phyloP scores from a whole-genome alignment of 2,329 filamentous ascomycete genomes.

The Huntiella decipiens region DNA sequence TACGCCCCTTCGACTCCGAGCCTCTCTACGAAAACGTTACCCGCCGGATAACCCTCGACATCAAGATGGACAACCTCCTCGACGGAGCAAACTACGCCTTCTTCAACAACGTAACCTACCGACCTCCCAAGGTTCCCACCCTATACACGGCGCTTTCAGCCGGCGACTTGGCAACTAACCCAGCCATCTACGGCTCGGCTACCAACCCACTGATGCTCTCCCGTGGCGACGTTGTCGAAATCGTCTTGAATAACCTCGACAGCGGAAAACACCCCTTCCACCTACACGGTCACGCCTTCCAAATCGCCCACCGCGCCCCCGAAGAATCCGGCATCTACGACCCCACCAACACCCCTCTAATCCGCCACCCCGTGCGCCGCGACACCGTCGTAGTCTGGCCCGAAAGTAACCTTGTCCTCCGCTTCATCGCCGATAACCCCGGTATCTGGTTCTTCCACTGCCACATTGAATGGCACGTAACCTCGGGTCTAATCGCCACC shows the following conservation, averaged over 20 bases:
- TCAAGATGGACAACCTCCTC: slow-evolving; percentile 41
- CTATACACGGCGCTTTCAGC: slow-evolving; percentile 56
- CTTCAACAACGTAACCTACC: slow-evolving; percentile 64
- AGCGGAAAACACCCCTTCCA: slow-evolving; percentile 56
- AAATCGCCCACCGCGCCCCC: slow-evolving; percentile 40
- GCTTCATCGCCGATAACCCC: slow-evolving; percentile 49
- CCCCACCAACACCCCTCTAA: slow-evolving; percentile 27
- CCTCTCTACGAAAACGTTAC: slow-evolving; percentile 41
- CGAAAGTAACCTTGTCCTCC: slow-evolving; percentile 47
- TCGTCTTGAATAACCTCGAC: slow-evolving; percentile 62
- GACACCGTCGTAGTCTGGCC: slow-evolving; percentile 50
- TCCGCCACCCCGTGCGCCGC: slow-evolving; percentile 40
- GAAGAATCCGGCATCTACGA: slow-evolving; percentile 39
- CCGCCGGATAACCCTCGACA: slow-evolving; percentile 40
- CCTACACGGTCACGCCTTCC: slow-evolving; percentile 60
- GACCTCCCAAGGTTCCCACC: slow-evolving; percentile 54
- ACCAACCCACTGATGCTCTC: slow-evolving; percentile 50
- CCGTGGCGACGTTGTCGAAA: slow-evolving; percentile 48
- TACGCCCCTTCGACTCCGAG: slow-evolving; percentile 50
- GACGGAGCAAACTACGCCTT: slow-evolving; percentile 44
- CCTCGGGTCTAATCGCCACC: slow-evolving; percentile 45
- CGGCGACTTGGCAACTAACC: slow-evolving; percentile 37
- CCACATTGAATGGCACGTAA: slow-evolving; percentile 62
- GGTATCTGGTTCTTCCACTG: slow-evolving; percentile 57
- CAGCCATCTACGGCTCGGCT: slow-evolving; percentile 44